phyloP scores from a whole-genome alignment of 2,329 filamentous ascomycete genomes.

The Colletotrichum eleusines region DNA sequence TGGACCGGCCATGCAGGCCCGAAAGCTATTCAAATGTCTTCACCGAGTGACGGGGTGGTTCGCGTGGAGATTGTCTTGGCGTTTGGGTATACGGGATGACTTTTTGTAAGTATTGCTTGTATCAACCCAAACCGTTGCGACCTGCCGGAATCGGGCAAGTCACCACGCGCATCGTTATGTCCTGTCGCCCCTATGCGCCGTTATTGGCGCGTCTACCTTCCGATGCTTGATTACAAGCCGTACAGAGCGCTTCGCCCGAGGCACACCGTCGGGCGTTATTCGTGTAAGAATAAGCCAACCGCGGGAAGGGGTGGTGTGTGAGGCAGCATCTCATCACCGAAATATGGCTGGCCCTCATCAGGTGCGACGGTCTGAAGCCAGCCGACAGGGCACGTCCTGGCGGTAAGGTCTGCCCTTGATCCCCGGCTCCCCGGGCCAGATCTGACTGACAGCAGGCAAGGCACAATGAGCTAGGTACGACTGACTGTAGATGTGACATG shows the following conservation, averaged over 20 bases:
- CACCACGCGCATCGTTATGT: constrained; percentile 1
- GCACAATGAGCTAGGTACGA: constrained; percentile 17
- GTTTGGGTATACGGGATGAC: constrained; percentile 15
- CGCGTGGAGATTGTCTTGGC: constrained; percentile 38
- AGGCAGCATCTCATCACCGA: constrained; percentile 27
- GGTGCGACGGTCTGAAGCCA: constrained; percentile 32
- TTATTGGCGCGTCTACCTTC: not conserved
- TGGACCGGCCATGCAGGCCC: constrained; percentile 26
- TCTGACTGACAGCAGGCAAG: constrained; percentile 4
- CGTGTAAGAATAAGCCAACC: not conserved
- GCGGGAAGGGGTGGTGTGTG: constrained; percentile 1
- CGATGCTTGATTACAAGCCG: not conserved
- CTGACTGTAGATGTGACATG: constrained; percentile 13
- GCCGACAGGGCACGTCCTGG: constrained; percentile 29
- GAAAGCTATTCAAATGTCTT: constrained; percentile 32
- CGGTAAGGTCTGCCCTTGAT: constrained; percentile 2
- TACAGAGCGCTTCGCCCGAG: not conserved
- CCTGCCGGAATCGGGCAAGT: constrained; percentile 30
- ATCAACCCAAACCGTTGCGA: constrained; percentile 11
- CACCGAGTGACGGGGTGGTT: constrained; percentile 11
- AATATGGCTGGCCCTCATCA: constrained; percentile 12
- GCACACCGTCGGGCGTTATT: not conserved
- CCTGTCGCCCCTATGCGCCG: not conserved
- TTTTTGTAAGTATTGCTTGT: constrained; percentile 1
- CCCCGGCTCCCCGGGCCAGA: constrained; percentile 10